phyloP scores from a whole-genome alignment of 1,284 basidiomycete genomes.

The Apiotrichum sp. region DNA sequence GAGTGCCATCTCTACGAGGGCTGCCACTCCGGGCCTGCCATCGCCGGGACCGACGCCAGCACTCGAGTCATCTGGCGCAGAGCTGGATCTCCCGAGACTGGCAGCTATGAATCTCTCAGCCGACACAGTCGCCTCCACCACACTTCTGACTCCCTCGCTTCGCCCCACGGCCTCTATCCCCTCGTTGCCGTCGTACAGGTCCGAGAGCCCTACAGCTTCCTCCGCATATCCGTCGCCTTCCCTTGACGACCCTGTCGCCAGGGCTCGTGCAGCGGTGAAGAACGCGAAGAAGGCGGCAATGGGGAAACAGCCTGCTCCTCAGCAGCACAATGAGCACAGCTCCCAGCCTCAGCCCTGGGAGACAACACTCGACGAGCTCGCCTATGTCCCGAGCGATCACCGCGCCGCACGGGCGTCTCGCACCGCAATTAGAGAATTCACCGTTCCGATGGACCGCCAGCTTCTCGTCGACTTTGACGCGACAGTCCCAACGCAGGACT shows the following conservation, averaged over 20 bases:
- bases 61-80: neutral
- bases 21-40: neutral
- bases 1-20: no score
- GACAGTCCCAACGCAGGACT: neutral
- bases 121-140: neutral
- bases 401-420: neutral
- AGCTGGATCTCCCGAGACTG: neutral
- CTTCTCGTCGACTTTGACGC: neutral
- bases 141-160: neutral
- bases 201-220: neutral
- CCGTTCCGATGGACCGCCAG: neutral
- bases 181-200: no score
- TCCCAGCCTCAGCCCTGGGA: slow-evolving; percentile 9
- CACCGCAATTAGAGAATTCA: neutral
- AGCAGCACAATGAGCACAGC: neutral
- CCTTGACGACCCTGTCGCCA: neutral
- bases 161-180: neutral
- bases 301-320: no score
- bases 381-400: neutral
- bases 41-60: neutral
- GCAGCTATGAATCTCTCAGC: neutral
- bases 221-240: neutral
- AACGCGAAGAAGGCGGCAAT: neutral
- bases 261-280: neutral
- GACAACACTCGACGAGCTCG: slow-evolving; percentile 4